Conservation (phyloP, 2,329 filamentous ascomycete species). For the Sphaceloma murrayae region DNA sequence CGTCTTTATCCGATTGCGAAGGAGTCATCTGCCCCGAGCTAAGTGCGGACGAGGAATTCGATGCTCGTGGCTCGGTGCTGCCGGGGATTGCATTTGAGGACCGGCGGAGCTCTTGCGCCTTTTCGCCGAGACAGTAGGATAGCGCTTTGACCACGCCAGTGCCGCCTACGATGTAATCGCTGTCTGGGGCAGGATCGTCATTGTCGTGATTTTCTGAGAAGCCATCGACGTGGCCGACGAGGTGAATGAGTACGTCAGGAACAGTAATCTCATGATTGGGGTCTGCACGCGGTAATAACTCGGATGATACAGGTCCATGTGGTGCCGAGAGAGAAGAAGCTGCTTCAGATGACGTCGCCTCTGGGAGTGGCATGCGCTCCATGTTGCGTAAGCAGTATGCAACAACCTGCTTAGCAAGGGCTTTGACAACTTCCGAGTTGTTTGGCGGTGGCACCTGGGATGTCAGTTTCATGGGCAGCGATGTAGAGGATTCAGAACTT, state of each 20-base stretch:
- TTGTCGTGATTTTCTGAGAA: constrained; percentile 46
- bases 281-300: constrained; percentile 23
- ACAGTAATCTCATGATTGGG: constrained; percentile 51
- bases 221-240: constrained; percentile 63
- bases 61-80: constrained; percentile 45
- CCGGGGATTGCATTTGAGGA: constrained; percentile 41
- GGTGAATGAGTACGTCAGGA: constrained; percentile 75
- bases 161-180: constrained; percentile 92
- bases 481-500: constrained; percentile 19
- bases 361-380: constrained; percentile 63
- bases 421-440: constrained; percentile 84
- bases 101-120: constrained; percentile 42
- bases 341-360: constrained; percentile 43
- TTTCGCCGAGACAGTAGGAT: constrained; percentile 79
- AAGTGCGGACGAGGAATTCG: constrained; percentile 39
- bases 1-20: constrained; percentile 22
- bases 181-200: constrained; percentile 64
- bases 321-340: constrained; percentile 35
- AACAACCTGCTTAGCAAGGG: constrained; percentile 85
- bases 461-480: constrained; percentile 8
- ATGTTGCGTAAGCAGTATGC: constrained; percentile 90
- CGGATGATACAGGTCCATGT: constrained; percentile 30
- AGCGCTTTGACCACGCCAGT: constrained; percentile 92
- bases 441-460: constrained; percentile 56
- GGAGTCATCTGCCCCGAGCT: constrained; percentile 32